A percentile compares a stretch with the other conserved stretches of the same genome.
These are phyloP conservation scores for Arachis monticola DNA, from an alignment of 331 rosid species.

Conservation along the genomic window DNA sequence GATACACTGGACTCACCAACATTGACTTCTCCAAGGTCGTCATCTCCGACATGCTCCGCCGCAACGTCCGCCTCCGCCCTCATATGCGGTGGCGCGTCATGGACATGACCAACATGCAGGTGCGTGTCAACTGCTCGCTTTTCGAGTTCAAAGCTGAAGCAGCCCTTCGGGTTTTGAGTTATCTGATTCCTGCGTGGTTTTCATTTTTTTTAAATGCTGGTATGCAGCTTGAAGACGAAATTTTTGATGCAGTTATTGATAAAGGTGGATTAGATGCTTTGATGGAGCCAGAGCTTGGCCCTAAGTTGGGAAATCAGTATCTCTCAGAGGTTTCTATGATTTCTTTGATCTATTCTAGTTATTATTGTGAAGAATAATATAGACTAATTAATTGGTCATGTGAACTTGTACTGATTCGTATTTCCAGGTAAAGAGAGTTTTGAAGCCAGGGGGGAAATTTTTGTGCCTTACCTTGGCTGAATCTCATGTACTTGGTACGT, in stretches of 20 bases:
- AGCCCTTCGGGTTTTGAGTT: neutral
- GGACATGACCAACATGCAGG: constrained; percentile 94
- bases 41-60: constrained; percentile 90
- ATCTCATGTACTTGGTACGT: constrained; percentile 82
- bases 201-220: neutral
- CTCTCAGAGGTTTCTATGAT: constrained; percentile 64
- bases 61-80: constrained; percentile 82
- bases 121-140: neutral
- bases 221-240: constrained; percentile 63
- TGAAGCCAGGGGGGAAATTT: constrained; percentile 79
- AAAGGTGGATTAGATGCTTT: constrained; percentile 98
- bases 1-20: constrained; percentile 65
- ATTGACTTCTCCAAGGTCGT: constrained; percentile 91
- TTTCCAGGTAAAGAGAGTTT: constrained; percentile 79
- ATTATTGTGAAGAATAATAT: constrained; percentile 17
- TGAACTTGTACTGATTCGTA: constrained; percentile 9
- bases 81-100: constrained; percentile 95
- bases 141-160: neutral
- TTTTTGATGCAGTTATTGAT: constrained; percentile 68
- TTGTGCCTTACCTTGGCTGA: constrained; percentile 92
- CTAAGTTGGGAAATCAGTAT: constrained; percentile 76
- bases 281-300: constrained; percentile 92
- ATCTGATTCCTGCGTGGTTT: neutral
- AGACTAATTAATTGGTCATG: constrained; percentile 4
- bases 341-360: neutral